Evolutionary conservation across 768 basidiomycete genomes (phyloP).

Genomic region (Clavulina sp.): DNA sequence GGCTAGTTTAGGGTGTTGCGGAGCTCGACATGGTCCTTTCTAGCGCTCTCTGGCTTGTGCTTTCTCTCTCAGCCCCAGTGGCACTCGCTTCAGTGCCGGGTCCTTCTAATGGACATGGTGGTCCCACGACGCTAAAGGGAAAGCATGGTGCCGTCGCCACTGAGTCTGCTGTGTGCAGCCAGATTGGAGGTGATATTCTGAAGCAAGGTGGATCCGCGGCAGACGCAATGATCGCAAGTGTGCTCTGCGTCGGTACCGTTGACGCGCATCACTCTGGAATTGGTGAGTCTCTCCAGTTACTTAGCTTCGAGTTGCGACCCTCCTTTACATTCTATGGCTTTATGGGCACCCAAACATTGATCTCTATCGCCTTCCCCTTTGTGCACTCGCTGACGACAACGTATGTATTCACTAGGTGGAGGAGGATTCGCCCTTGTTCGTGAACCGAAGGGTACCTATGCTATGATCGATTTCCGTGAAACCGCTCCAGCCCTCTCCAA

Average conservation of each 20-base stretch:
- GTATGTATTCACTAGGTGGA: conserved; percentile 14
- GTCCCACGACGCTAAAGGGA: no score
- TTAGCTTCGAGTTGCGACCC: background rate
- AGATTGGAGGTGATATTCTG: conserved; percentile 60
- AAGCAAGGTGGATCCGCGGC: conserved; percentile 21
- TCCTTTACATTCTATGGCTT: conserved; percentile 14
- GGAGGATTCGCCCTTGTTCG: conserved; percentile 79
- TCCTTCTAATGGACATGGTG: no score
- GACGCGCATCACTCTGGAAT: conserved; percentile 78
- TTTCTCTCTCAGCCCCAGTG: no score
- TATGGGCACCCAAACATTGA: conserved; percentile 71
- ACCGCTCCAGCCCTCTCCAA: conserved; percentile 59
- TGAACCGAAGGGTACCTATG: conserved; percentile 35
- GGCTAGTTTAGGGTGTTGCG: no score
- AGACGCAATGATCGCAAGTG: conserved; percentile 30
- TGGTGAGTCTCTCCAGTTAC: conserved; percentile 26
- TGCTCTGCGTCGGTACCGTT: conserved; percentile 23
- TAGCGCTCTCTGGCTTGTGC: no score
- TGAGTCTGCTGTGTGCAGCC: conserved; percentile 72
- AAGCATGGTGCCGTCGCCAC: conserved; percentile 73
- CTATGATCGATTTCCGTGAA: conserved; percentile 76
- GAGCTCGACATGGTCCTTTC: no score
- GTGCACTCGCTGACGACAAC: conserved; percentile 16
- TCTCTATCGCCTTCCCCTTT: conserved; percentile 37
- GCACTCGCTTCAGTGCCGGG: no score